Percentiles rank a stretch among this genome's conserved stretches.
These are phyloP conservation scores for Catunica adiposa DNA, from an alignment of 2,329 filamentous ascomycete genomes.

Conservation along the genomic window DNA sequence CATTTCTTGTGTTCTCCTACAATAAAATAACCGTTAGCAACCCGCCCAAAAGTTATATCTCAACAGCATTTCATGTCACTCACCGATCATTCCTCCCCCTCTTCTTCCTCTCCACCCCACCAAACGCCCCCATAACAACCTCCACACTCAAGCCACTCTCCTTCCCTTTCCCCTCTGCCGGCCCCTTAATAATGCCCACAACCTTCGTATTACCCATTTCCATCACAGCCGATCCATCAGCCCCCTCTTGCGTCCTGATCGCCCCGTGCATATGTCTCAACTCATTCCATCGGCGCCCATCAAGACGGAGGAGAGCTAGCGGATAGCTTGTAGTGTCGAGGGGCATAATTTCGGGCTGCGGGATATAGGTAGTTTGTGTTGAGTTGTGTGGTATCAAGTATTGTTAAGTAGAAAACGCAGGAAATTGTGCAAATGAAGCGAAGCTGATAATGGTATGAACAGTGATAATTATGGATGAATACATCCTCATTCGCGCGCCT, in stretches of 20 bases:
- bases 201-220: constrained; percentile 97
- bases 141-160: constrained; percentile 58
- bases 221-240: constrained; percentile 83
- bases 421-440: no score
- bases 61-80: constrained; percentile 18
- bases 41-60: no score
- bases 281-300: constrained; percentile 90
- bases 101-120: constrained; percentile 69
- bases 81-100: constrained; percentile 63
- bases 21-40: constrained; percentile 6
- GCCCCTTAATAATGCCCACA: constrained; percentile 80
- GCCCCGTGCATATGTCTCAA: constrained; percentile 75
- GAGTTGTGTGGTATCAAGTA: neutral
- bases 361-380: neutral
- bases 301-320: constrained; percentile 67
- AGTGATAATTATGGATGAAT: no score
- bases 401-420: no score
- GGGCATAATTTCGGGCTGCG: constrained; percentile 44
- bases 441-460: no score
- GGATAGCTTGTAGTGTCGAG: constrained; percentile 88
- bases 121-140: constrained; percentile 75
- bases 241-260: constrained; percentile 80
- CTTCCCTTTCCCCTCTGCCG: constrained; percentile 44
- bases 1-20: constrained; percentile 64
- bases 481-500: no score